These are phyloP conservation scores for Pleurotus giganteus DNA, from an alignment of 768 basidiomycete species.

Conservation along the genomic window DNA sequence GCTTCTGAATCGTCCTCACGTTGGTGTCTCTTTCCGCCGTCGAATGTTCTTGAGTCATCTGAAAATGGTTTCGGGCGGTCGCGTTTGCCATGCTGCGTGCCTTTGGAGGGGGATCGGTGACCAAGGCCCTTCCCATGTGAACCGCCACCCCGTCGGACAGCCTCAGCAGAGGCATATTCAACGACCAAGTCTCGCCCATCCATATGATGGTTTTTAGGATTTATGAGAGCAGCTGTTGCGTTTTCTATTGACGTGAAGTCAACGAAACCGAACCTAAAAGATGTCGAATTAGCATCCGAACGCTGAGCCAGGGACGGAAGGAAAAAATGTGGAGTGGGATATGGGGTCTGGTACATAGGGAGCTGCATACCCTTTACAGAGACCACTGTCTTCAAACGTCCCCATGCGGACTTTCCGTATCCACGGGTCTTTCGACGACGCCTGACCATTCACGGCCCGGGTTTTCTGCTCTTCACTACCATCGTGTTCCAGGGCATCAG, in stretches of 20 bases:
- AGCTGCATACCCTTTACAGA: conserved; percentile 84
- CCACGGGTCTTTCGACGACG: conserved; percentile 41
- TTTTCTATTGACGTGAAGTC: conserved; percentile 81
- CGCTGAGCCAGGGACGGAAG: not conserved
- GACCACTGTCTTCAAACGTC: conserved; percentile 93
- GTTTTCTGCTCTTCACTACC: conserved; percentile 21
- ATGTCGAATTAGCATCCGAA: no score
- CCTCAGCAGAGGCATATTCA: conserved; percentile 87
- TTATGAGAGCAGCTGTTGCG: conserved; percentile 80
- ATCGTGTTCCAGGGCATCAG: conserved; percentile 24
- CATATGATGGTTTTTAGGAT: conserved; percentile 80
- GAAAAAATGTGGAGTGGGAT: not conserved
- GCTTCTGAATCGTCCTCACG: conserved; percentile 6
- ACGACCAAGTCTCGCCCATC: conserved; percentile 84
- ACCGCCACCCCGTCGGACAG: conserved; percentile 73
- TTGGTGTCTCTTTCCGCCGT: conserved; percentile 8
- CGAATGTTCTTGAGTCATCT: not conserved
- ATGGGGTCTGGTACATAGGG: not conserved
- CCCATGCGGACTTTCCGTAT: conserved; percentile 88
- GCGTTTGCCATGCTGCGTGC: not conserved
- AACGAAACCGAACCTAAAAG: conserved; percentile 85
- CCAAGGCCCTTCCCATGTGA: not conserved
- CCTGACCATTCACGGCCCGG: not conserved
- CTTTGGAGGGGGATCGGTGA: conserved; percentile 1
- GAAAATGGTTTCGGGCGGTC: not conserved